Evolutionary conservation across 169 alveolate genomes (phyloP).

Genomic region (Miamiensis avidus): DNA sequence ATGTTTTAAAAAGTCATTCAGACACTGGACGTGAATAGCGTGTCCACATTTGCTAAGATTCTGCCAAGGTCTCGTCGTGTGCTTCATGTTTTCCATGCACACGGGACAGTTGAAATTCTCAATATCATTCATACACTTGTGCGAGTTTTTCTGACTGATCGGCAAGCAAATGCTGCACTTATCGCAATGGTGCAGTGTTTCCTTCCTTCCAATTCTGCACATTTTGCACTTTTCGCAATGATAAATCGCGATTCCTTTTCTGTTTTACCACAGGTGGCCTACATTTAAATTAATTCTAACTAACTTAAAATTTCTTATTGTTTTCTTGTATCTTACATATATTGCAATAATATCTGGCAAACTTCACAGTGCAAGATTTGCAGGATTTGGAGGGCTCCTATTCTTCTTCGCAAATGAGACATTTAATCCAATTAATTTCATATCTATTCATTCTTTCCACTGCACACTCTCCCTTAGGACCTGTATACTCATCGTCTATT

Average conservation of each 20-base stretch:
- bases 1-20: neutral
- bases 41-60: constrained; percentile 29
- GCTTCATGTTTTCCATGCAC: constrained; percentile 29
- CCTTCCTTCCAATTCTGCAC: constrained; percentile 35
- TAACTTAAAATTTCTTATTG: neutral
- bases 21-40: constrained; percentile 29
- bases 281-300: too few relatives aligned
- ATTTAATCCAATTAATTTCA: constrained; percentile 8
- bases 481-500: constrained; percentile 12
- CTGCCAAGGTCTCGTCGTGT: neutral
- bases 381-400: constrained; percentile 21
- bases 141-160: constrained; percentile 3
- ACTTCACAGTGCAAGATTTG: constrained; percentile 20
- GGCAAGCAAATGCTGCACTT: constrained; percentile 25
- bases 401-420: constrained; percentile 22
- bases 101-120: constrained; percentile 26
- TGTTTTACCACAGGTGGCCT: neutral
- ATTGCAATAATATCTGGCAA: constrained; percentile 37
- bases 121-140: constrained; percentile 26
- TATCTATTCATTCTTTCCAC: constrained; percentile 37
- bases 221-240: constrained; percentile 47
- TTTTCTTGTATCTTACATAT: constrained; percentile 32
- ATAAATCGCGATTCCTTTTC: constrained; percentile 5
- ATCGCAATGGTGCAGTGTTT: constrained; percentile 29
- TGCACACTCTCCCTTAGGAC: constrained; percentile 24